A percentile compares a stretch with the other conserved stretches of the same genome.
Conservation (phyloP, 2,329 filamentous ascomycete species). For the Aspergillus ibericus region DNA sequence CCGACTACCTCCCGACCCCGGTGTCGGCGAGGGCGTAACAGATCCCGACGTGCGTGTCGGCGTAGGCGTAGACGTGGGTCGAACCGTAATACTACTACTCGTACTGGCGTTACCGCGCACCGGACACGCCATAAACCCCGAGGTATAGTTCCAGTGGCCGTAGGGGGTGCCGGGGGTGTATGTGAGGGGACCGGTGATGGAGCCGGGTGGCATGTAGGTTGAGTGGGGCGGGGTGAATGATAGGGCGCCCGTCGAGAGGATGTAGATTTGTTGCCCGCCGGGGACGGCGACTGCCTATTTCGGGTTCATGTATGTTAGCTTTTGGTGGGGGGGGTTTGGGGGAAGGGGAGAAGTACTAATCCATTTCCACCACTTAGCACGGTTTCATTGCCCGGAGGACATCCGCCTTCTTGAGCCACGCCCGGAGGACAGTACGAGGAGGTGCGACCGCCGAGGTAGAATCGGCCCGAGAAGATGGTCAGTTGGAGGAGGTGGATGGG, state of each 20-base stretch:
- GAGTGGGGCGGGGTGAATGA: slow-evolving; percentile 60
- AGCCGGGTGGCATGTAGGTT: slow-evolving; percentile 50
- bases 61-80: too few relatives aligned
- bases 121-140: slow-evolving; percentile 47
- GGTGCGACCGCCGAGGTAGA: slow-evolving; percentile 51
- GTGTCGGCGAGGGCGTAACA: neutral
- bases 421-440: slow-evolving; percentile 50
- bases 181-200: slow-evolving; percentile 52
- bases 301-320: neutral
- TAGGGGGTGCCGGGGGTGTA: slow-evolving; percentile 30
- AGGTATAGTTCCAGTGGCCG: slow-evolving; percentile 32
- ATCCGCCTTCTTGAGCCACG: slow-evolving; percentile 30
- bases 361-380: slow-evolving; percentile 42
- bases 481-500: slow-evolving; percentile 50
- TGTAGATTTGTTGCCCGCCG: slow-evolving; percentile 62
- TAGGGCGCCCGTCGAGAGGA: slow-evolving; percentile 54
- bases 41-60: neutral
- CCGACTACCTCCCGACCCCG: neutral
- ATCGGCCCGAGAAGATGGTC: slow-evolving; percentile 46
- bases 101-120: slow-evolving; percentile 1
- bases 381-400: slow-evolving; percentile 49
- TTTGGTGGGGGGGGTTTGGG: neutral
- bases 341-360: slow-evolving; percentile 28
- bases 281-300: slow-evolving; percentile 54
- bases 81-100: neutral